These are phyloP conservation scores for Suillus tomentosus DNA, from an alignment of 768 basidiomycete species.

Conservation along the genomic window DNA sequence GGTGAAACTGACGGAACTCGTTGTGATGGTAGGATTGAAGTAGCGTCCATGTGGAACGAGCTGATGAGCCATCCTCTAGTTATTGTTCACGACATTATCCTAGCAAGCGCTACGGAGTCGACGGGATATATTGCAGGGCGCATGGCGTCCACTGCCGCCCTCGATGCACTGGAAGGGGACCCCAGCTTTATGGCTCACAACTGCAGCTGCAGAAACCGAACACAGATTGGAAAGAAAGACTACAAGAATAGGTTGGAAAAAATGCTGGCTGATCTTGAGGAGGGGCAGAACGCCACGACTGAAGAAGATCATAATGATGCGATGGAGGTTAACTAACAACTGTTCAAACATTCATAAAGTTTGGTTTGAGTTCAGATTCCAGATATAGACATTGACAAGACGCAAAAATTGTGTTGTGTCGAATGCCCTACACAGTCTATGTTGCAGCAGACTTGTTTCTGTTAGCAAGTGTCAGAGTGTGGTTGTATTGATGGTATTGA, in stretches of 20 bases:
- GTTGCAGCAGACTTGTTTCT: conserved; percentile 4
- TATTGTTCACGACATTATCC: conserved; percentile 62
- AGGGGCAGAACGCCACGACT: conserved; percentile 10
- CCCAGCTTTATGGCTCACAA: conserved; percentile 58
- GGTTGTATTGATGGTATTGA: neutral
- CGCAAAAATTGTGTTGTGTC: neutral
- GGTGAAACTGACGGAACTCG: conserved; percentile 36
- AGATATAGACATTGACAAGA: neutral
- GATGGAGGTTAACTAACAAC: neutral
- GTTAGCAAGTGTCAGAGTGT: neutral
- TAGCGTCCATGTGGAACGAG: conserved; percentile 14
- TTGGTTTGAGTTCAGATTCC: neutral
- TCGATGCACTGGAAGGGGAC: conserved; percentile 70
- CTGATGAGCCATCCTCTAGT: conserved; percentile 45
- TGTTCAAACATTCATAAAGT: neutral
- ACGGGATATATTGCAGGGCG: conserved; percentile 58
- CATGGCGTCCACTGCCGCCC: conserved; percentile 60
- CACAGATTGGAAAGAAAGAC: conserved; percentile 35
- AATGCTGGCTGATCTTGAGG: conserved; percentile 30
- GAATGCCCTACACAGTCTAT: neutral
- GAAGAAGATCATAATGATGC: neutral
- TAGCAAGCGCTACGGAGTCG: conserved; percentile 58
- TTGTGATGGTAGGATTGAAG: conserved; percentile 51
- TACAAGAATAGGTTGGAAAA: conserved; percentile 39
- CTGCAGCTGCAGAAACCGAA: conserved; percentile 62